These are phyloP conservation scores for Lotmaria passim DNA, from an alignment of 208 protist genomes.

Conservation along the genomic window DNA sequence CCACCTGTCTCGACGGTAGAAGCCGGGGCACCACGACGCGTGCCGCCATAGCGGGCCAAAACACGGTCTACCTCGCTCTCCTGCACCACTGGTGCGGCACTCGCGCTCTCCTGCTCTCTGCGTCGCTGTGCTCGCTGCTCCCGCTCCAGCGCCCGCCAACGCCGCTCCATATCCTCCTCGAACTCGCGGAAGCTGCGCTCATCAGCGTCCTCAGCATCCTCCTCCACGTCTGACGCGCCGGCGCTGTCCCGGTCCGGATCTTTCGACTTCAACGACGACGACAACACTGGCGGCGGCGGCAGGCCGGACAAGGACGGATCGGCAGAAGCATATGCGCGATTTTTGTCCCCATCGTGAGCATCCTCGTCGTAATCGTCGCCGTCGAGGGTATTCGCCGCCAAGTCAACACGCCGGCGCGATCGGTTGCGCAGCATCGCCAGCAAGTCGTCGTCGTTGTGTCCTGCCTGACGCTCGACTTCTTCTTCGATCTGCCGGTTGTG, in stretches of 20 bases:
- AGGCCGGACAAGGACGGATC: not conserved
- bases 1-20: not conserved
- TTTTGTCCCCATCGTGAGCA: not conserved
- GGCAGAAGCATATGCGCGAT: not conserved
- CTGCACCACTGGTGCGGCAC: not conserved
- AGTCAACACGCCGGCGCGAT: slow-evolving; percentile 1
- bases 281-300: slow-evolving; percentile 2
- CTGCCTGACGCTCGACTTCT: slow-evolving; percentile 55
- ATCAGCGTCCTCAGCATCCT: slow-evolving; percentile 26
- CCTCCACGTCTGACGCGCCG: not conserved
- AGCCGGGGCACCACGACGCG: not conserved
- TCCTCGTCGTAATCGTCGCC: slow-evolving; percentile 1
- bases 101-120: slow-evolving; percentile 14
- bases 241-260: not conserved
- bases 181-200: slow-evolving; percentile 30
- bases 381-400: not conserved
- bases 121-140: slow-evolving; percentile 32
- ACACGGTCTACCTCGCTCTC: slow-evolving; percentile 25
- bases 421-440: slow-evolving; percentile 44
- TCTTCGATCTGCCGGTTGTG: slow-evolving; percentile 71
- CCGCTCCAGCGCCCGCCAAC: slow-evolving; percentile 33
- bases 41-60: slow-evolving; percentile 34
- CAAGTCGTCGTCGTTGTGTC: slow-evolving; percentile 37
- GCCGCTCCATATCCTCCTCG: slow-evolving; percentile 33
- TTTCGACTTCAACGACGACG: not conserved